Percentiles rank a stretch among this genome's conserved stretches.
These are phyloP conservation scores for Diaporthe aspalathi DNA, from an alignment of 2,329 filamentous ascomycete species.

Conservation along the genomic window DNA sequence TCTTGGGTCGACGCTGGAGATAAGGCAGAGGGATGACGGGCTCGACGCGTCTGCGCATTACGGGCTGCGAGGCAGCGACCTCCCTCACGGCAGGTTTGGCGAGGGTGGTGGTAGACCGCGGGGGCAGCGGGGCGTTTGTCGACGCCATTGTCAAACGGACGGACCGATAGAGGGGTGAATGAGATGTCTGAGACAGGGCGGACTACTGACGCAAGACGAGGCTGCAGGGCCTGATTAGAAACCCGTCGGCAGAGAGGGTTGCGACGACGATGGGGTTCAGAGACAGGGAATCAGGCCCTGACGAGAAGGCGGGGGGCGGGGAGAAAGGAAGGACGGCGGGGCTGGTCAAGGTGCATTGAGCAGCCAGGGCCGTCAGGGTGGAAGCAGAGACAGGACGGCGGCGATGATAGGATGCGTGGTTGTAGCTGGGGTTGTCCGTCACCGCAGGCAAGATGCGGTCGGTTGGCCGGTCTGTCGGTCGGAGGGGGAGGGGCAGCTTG, in stretches of 20 bases:
- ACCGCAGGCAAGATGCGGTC: slow-evolving; percentile 21
- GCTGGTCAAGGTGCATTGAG: slow-evolving; percentile 4
- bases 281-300: slow-evolving; percentile 23
- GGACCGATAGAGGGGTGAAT: neutral
- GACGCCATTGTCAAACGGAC: slow-evolving; percentile 35
- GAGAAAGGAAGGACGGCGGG: slow-evolving; percentile 30
- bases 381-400: neutral
- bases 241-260: slow-evolving; percentile 24
- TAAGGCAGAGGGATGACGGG: slow-evolving; percentile 38
- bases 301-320: slow-evolving; percentile 24
- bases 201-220: slow-evolving; percentile 26
- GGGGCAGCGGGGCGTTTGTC: slow-evolving; percentile 20
- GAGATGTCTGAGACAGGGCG: slow-evolving; percentile 8
- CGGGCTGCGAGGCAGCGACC: slow-evolving; percentile 26
- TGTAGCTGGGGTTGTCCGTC: slow-evolving; percentile 27
- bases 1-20: slow-evolving; percentile 35
- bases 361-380: slow-evolving; percentile 4
- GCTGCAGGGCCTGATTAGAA: slow-evolving; percentile 30
- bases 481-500: slow-evolving; percentile 7
- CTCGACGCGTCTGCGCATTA: slow-evolving; percentile 35
- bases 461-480: neutral
- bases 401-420: neutral
- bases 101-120: neutral
- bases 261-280: slow-evolving; percentile 30
- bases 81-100: slow-evolving; percentile 13